These are phyloP conservation scores for Lathyrus sativus DNA, from an alignment of 306 rosid species.

Conservation along the genomic window DNA sequence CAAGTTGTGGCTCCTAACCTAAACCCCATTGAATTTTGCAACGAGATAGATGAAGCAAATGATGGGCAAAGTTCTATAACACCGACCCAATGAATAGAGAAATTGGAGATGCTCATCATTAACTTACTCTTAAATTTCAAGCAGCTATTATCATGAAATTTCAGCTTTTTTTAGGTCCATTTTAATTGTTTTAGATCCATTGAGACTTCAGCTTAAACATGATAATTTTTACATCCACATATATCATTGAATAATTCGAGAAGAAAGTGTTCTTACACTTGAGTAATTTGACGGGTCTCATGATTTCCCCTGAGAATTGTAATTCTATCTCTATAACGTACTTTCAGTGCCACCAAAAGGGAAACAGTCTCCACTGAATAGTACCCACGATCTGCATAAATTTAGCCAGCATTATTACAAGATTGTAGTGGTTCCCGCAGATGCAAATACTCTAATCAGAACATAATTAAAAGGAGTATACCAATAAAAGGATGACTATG, in stretches of 20 bases:
- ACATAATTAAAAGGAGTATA: conserved; percentile 21
- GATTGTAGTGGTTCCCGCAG: conserved; percentile 25
- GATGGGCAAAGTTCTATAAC: not conserved
- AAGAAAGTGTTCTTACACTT: conserved; percentile 73
- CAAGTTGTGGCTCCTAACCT: conserved; percentile 15
- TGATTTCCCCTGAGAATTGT: conserved; percentile 98
- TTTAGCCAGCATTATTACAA: conserved; percentile 39
- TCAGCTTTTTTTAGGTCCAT: not conserved
- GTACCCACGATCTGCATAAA: conserved; percentile 65
- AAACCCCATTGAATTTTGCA: not conserved
- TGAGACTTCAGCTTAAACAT: conserved; percentile 28
- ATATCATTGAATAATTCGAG: conserved; percentile 19
- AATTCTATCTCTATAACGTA: conserved; percentile 97
- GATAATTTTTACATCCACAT: not conserved
- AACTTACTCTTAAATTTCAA: conserved; percentile 9
- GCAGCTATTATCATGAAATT: conserved; percentile 31
- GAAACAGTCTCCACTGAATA: conserved; percentile 97
- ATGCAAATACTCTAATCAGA: conserved; percentile 25
- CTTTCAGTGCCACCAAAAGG: conserved; percentile 94
- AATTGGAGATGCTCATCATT: not conserved
- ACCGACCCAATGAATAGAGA: conserved; percentile 14
- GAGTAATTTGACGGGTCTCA: conserved; percentile 97
- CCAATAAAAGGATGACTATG: not conserved
- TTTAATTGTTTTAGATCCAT: no score
- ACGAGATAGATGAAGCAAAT: conserved; percentile 19